phyloP scores from a whole-genome alignment of 192 early-diverging fungal genomes.

The Allomyces macrogynus region DNA sequence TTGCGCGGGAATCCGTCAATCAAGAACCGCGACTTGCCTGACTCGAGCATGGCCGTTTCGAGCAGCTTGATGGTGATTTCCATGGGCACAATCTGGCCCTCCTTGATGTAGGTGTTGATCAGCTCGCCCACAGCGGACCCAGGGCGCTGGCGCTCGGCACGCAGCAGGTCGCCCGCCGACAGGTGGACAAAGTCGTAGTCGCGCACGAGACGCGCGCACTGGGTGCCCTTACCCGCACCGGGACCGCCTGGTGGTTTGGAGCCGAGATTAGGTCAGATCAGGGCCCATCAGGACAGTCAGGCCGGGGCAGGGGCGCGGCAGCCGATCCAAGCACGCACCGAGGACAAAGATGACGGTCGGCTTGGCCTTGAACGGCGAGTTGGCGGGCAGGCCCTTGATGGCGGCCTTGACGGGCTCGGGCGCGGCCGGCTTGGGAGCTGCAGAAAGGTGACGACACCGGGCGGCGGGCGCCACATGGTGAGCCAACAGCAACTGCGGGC shows the following conservation, averaged over 20 bases:
- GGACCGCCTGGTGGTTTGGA: constrained; percentile 30
- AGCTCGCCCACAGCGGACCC: constrained; percentile 74
- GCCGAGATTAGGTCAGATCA: too few relatives aligned
- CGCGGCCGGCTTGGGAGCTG: too few relatives aligned
- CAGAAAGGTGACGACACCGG: too few relatives aligned
- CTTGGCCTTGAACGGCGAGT: neutral
- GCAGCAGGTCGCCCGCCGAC: constrained; percentile 87
- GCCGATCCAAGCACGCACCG: neutral
- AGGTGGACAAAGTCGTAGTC: constrained; percentile 90
- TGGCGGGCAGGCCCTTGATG: neutral
- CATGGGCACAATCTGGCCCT: constrained; percentile 88
- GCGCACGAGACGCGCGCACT: constrained; percentile 64
- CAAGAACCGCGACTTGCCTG: constrained; percentile 49
- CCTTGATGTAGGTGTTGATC: constrained; percentile 77
- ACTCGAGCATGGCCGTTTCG: constrained; percentile 65
- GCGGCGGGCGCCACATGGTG: too few relatives aligned
- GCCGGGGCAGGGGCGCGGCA: too few relatives aligned
- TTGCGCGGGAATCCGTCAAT: constrained; percentile 94
- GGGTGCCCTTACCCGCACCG: constrained; percentile 88
- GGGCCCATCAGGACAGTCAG: too few relatives aligned
- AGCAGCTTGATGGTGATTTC: constrained; percentile 85
- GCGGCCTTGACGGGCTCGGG: too few relatives aligned
- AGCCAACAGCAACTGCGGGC: too few relatives aligned
- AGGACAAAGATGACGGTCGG: neutral
- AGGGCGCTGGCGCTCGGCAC: constrained; percentile 68